Evolutionary conservation across 2,329 filamentous ascomycete species (phyloP).

Genomic region (Diaporthe caulivora): DNA sequence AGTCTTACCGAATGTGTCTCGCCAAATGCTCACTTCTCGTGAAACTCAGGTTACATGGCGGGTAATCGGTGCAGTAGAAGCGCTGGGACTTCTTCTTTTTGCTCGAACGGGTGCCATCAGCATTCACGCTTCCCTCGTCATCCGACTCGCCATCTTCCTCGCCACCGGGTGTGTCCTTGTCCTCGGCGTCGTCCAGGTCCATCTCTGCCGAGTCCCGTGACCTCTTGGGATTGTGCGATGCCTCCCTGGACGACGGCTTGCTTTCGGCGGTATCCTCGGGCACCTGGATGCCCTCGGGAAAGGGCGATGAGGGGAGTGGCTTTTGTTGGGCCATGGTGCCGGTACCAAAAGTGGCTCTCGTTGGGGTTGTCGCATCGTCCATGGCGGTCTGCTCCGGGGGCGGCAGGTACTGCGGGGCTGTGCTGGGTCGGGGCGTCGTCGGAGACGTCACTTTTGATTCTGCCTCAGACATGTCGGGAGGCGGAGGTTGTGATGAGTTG

Average conservation of each 20-base stretch:
- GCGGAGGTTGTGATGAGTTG: conserved; percentile 62
- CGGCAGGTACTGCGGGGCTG: conserved; percentile 45
- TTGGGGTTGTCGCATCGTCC: conserved; percentile 72
- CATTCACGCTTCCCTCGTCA: conserved; percentile 69
- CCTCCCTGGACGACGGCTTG: conserved; percentile 61
- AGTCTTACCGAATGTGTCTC: conserved; percentile 84
- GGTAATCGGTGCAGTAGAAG: conserved; percentile 96
- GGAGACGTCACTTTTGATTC: conserved; percentile 63
- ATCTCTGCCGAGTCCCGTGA: conserved; percentile 77
- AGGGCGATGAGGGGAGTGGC: conserved; percentile 66
- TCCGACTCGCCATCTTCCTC: conserved; percentile 72
- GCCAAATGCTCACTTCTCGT: conserved; percentile 96
- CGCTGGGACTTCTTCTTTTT: conserved; percentile 98
- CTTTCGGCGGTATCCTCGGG: conserved; percentile 58
- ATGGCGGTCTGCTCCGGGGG: conserved; percentile 45
- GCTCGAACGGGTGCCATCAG: conserved; percentile 75
- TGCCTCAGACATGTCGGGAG: conserved; percentile 60
- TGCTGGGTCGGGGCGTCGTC: conserved; percentile 51
- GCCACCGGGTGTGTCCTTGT: conserved; percentile 60
- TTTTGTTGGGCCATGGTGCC: conserved; percentile 60
- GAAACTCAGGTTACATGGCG: conserved; percentile 93
- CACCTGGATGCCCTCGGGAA: conserved; percentile 62
- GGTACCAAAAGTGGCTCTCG: conserved; percentile 66
- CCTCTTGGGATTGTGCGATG: conserved; percentile 72
- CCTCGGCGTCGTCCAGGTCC: conserved; percentile 82